Base-by-base conservation (phyloP, 805 yeast genomes). In the Metschnikowia baotianmanensis region DNA sequence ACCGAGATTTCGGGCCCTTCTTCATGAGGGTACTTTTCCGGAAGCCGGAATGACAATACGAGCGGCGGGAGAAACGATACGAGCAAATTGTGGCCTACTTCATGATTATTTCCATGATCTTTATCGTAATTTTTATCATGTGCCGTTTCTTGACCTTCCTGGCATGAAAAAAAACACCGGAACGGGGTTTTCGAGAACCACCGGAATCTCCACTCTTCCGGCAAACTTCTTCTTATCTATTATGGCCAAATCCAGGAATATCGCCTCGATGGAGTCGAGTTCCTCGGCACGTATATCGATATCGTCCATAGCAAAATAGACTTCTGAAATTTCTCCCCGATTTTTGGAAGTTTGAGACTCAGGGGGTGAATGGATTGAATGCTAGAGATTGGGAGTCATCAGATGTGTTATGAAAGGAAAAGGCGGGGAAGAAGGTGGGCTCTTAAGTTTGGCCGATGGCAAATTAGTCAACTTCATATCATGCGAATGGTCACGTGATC, bases 221-320 rank as follows among this genome's bases (percentile, higher is more conserved):
- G 48, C 9, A 19, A 43, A 13, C 29, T 15, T 0, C 6, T 34
- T 3, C 15, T 42, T 24, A 33, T 53, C 48, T 24, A 51, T 37
- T 16, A 34, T 7, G 11, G 38, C 5, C 12, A 47, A 27, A 18
- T 74, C 72, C 1, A 74, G 74, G 43, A 58, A 76, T 1, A 75
- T 75, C 0, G 69, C 66, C 34, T 42, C 39, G 29, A 75, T 45
- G 4, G 71, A 63, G 27, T 61, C 67, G 13, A 76, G 56, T 44
- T 75, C 78, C 43, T 71, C 71, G 1, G 34, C 28, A 13, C 59
- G 47, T 6, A 47, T 19, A 40, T 61, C 64, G 4, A 6, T n/a
- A 12, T 26, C 39, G 15, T 34, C 31, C 39, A 35, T 35, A 19
- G 10, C 4, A 21, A 21, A 21, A 21, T 7, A 7, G 29, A 13